Evolutionary conservation across 139 green algal species (phyloP).

Genomic region (Chlamydomonas sphaeroides): DNA sequence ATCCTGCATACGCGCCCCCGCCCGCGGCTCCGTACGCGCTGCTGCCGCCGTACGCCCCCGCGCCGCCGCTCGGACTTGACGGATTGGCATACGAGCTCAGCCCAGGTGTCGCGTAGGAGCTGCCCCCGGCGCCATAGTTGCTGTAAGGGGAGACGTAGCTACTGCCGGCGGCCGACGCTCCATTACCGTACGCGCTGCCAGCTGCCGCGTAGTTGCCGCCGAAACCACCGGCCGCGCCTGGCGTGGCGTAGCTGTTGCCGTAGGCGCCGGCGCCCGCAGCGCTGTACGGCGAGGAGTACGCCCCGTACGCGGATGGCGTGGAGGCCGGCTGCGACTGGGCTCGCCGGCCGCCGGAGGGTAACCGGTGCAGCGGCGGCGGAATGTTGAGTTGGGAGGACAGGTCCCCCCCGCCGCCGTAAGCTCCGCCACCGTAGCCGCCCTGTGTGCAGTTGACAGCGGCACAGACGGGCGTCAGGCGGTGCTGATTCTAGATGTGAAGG

Average conservation of each 20-base stretch:
- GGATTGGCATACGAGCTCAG: too few relatives aligned
- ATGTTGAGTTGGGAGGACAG: constrained; percentile 39
- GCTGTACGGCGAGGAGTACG: constrained; percentile 1
- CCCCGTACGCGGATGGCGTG: not conserved
- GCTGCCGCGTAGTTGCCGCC: not conserved
- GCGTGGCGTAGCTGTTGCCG: not conserved
- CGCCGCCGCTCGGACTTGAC: too few relatives aligned
- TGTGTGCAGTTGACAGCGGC: too few relatives aligned
- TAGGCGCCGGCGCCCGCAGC: not conserved
- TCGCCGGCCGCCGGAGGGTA: constrained; percentile 10
- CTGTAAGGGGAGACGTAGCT: not conserved
- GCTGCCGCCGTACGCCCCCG: not conserved
- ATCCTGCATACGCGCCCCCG: constrained; percentile 7
- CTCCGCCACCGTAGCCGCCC: not conserved
- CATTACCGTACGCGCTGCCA: not conserved
- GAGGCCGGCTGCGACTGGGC: constrained; percentile 31
- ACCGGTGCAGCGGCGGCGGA: not conserved
- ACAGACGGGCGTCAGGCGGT: too few relatives aligned
- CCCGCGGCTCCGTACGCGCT: constrained; percentile 1
- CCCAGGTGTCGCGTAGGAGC: too few relatives aligned
- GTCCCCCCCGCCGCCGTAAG: constrained; percentile 11
- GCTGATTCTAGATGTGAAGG: too few relatives aligned
- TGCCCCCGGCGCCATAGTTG: too few relatives aligned
- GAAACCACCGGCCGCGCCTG: not conserved
- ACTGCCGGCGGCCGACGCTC: not conserved